Conservation (phyloP, 768 basidiomycete species). For the Pleurotus pulmonarius region DNA sequence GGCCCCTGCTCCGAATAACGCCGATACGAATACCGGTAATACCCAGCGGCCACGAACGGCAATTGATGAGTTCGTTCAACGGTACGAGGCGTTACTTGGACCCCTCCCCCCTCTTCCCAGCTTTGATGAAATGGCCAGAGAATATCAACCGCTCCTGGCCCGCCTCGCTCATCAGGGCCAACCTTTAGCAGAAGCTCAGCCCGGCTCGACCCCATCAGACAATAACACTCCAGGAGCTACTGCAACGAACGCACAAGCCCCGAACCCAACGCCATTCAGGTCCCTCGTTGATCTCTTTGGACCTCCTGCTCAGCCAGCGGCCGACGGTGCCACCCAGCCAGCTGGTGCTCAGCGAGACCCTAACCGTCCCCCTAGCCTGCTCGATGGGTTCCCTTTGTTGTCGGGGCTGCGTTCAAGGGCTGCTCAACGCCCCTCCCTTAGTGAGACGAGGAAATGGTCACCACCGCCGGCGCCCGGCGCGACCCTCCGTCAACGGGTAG, state of each 20-base stretch:
- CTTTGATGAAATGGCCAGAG: background rate
- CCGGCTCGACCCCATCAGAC: background rate
- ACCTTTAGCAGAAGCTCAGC: background rate
- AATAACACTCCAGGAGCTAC: no score
- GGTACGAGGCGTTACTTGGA: background rate
- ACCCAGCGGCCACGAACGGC: background rate
- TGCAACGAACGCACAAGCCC: no score
- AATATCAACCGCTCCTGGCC: background rate
- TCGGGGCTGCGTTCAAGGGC: background rate
- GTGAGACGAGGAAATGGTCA: constrained; percentile 48
- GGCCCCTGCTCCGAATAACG: background rate
- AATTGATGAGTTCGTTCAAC: background rate
- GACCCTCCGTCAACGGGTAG: constrained; percentile 70
- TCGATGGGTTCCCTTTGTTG: background rate
- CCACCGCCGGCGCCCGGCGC: constrained; percentile 63
- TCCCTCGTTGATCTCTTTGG: no score
- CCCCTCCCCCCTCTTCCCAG: background rate
- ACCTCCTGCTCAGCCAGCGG: no score
- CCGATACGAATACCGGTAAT: background rate
- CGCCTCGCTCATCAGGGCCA: background rate
- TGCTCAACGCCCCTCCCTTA: constrained; percentile 10
- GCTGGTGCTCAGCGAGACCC: background rate
- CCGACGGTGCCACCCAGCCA: background rate
- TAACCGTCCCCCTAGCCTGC: background rate
- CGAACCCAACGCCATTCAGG: no score